A percentile compares a stretch with the other conserved stretches of the same genome.
Conservation (phyloP, 1,284 basidiomycete species). For the Malassezia vespertilionis region DNA sequence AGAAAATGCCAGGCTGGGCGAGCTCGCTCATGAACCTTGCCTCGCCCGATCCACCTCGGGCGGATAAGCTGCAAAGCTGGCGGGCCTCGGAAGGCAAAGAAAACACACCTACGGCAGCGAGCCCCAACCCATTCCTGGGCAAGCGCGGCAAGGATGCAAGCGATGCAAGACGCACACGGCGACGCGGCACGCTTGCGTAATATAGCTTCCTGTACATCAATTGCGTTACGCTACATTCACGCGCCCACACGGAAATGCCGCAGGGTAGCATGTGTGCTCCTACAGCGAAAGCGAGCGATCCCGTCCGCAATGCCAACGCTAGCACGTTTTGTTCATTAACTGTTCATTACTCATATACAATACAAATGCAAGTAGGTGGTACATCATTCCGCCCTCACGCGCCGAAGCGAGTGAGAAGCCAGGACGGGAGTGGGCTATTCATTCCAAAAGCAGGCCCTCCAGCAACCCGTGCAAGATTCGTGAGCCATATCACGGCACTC, state of each 20-base stretch:
- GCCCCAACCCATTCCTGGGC: neutral
- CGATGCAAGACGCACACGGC: too few relatives aligned
- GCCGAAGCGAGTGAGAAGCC: neutral
- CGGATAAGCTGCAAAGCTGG: neutral
- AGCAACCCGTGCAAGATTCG: neutral
- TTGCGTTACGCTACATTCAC: too few relatives aligned
- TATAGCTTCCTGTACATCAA: too few relatives aligned
- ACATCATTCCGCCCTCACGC: too few relatives aligned
- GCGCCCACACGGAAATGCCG: too few relatives aligned
- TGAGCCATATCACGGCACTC: neutral
- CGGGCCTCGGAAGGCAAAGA: constrained; percentile 1
- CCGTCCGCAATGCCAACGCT: too few relatives aligned
- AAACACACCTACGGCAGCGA: neutral
- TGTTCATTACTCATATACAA: too few relatives aligned
- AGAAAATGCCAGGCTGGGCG: constrained; percentile 16
- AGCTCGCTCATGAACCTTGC: constrained; percentile 15
- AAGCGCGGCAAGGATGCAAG: neutral
- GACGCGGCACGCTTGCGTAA: too few relatives aligned
- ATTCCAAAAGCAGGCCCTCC: neutral
- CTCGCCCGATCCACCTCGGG: constrained; percentile 14
- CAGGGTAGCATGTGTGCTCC: too few relatives aligned
- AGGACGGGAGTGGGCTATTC: neutral
- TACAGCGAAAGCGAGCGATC: too few relatives aligned
- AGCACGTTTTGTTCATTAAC: too few relatives aligned
- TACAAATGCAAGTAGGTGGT: too few relatives aligned